Conservation (phyloP, 2,329 filamentous ascomycete species). For the Eutypella sp. region DNA sequence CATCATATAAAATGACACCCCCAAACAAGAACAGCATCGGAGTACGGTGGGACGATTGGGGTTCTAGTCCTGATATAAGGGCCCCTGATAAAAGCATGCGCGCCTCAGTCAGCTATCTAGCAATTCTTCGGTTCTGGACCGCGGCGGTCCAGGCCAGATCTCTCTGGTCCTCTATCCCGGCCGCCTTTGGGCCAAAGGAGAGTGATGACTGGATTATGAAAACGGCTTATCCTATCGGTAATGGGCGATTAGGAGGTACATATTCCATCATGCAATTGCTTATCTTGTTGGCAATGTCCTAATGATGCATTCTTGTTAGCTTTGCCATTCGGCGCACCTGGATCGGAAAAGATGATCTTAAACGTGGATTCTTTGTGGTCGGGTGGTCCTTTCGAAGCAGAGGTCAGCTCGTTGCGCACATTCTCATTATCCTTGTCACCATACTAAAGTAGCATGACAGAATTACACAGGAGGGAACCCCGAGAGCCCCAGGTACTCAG, state of each 20-base stretch:
- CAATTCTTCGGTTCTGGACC: background rate
- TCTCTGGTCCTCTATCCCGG: slow-evolving; percentile 14
- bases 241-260: slow-evolving; percentile 40
- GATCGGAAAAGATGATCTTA: slow-evolving; percentile 36
- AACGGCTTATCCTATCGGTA: slow-evolving; percentile 41
- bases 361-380: slow-evolving; percentile 48
- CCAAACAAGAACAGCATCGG: background rate
- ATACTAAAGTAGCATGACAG: slow-evolving; percentile 13
- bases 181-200: slow-evolving; percentile 10
- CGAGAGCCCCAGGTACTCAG: slow-evolving; percentile 23
- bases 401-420: slow-evolving; percentile 22
- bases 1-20: background rate
- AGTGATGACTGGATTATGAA: slow-evolving; percentile 24
- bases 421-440: slow-evolving; percentile 1
- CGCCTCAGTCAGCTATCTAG: background rate
- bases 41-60: background rate
- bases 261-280: background rate
- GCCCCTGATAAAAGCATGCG: background rate
- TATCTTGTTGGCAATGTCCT: background rate
- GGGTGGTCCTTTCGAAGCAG: slow-evolving; percentile 42
- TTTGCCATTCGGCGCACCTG: slow-evolving; percentile 38
- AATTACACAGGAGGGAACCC: slow-evolving; percentile 45
- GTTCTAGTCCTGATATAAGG: background rate
- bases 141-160: slow-evolving; percentile 7
- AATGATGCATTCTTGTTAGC: slow-evolving; percentile 15